phyloP scores from a whole-genome alignment of 805 yeast species.

The Lachancea sp. region DNA sequence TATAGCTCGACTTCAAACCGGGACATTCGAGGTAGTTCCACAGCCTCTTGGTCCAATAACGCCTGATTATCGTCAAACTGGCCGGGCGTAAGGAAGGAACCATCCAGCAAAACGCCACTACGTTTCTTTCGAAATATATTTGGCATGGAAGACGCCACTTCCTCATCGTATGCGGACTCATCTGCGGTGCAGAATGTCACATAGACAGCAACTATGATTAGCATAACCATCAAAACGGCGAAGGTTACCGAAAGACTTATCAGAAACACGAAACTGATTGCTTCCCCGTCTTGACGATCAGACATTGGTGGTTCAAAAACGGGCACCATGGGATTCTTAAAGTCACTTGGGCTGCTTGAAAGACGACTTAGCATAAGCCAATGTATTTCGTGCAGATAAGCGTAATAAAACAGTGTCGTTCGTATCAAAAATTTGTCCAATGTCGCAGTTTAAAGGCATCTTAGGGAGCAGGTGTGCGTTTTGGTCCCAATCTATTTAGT shows the following conservation, averaged over 20 bases:
- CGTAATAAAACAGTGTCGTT: too few species aligned
- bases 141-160: conserved; percentile 16
- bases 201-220: conserved; percentile 29
- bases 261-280: conserved; percentile 30
- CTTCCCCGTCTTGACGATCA: conserved; percentile 24
- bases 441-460: too few species aligned
- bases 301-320: conserved; percentile 8
- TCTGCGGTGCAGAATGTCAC: conserved; percentile 31
- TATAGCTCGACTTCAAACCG: conserved; percentile 29
- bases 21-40: conserved; percentile 29
- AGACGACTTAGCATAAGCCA: not conserved
- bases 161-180: conserved; percentile 32
- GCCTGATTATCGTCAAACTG: conserved; percentile 26
- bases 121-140: conserved; percentile 25
- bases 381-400: too few species aligned
- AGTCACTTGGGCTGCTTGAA: conserved; percentile 1
- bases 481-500: too few species aligned
- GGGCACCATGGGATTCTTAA: conserved; percentile 5
- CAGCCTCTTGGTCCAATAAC: conserved; percentile 21
- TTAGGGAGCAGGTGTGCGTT: too few species aligned
- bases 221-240: conserved; percentile 29
- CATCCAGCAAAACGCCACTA: conserved; percentile 25
- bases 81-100: conserved; percentile 27
- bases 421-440: too few species aligned
- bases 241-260: conserved; percentile 33